A percentile compares a stretch with the other conserved stretches of the same genome.
Evolutionary conservation across 371 early-diverging fungal species (phyloP).

Genomic region (Apophysomyces ossiformis): DNA sequence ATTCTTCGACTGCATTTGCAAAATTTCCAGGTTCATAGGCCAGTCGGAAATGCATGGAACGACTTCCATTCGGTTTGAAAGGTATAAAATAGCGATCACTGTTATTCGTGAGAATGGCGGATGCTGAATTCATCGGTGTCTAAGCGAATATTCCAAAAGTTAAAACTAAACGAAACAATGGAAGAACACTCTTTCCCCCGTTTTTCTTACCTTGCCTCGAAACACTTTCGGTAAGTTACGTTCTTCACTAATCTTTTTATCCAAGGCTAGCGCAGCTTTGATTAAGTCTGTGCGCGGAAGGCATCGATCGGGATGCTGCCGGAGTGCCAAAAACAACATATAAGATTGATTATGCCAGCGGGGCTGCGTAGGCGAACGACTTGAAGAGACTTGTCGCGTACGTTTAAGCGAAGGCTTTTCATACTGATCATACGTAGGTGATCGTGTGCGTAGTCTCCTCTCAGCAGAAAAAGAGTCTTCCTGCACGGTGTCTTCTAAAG

Average conservation of each 20-base stretch:
- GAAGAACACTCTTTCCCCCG: neutral
- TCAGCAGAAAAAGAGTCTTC: slow-evolving; percentile 10
- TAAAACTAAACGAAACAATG: neutral
- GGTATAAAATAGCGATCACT: slow-evolving; percentile 79
- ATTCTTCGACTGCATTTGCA: slow-evolving; percentile 70
- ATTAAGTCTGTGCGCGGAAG: slow-evolving; percentile 76
- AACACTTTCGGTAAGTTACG: slow-evolving; percentile 77
- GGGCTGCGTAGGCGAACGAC: slow-evolving; percentile 46
- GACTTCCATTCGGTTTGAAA: slow-evolving; percentile 71
- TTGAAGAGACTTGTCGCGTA: slow-evolving; percentile 16
- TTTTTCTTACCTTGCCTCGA: slow-evolving; percentile 73
- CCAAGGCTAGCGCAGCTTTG: slow-evolving; percentile 71
- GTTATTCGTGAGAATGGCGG: slow-evolving; percentile 80
- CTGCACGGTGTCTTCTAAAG: slow-evolving; percentile 15
- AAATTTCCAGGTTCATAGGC: slow-evolving; percentile 81
- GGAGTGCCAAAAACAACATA: slow-evolving; percentile 77
- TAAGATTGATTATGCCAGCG: slow-evolving; percentile 90
- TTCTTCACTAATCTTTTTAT: slow-evolving; percentile 72
- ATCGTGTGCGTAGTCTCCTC: slow-evolving; percentile 12
- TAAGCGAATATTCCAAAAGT: slow-evolving; percentile 21
- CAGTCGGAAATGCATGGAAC: slow-evolving; percentile 72
- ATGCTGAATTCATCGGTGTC: slow-evolving; percentile 87
- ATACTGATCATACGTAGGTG: slow-evolving; percentile 14
- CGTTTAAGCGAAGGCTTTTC: slow-evolving; percentile 11
- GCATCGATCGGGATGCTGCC: slow-evolving; percentile 67